phyloP scores from a whole-genome alignment of 345 rosid genomes.

The Aethionema arabicum region DNA sequence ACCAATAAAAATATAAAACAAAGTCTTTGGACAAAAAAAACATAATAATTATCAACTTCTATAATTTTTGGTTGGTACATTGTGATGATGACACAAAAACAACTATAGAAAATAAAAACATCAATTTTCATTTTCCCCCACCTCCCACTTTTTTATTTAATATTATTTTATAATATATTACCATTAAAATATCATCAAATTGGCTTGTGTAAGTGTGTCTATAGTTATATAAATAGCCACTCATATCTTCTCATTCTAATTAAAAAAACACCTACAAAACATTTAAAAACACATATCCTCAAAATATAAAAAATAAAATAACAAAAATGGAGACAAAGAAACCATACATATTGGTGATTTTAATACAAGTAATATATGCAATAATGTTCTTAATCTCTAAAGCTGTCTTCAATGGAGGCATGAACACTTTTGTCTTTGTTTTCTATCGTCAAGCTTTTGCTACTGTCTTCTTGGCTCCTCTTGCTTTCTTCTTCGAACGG shows the following conservation, averaged over 20 bases:
- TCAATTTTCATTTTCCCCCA: constrained; percentile 18
- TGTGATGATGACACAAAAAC: constrained; percentile 35
- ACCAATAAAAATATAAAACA: no score
- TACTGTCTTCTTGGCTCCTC: constrained; percentile 66
- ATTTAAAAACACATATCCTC: background rate
- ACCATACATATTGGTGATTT: constrained; percentile 51
- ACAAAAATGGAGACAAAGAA: constrained; percentile 49
- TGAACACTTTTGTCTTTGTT: constrained; percentile 81
- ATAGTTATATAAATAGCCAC: constrained; percentile 27
- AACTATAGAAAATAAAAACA: background rate
- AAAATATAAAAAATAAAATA: constrained; percentile 1
- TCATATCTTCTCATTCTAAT: constrained; percentile 19
- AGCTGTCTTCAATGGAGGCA: constrained; percentile 78
- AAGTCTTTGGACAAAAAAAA: background rate
- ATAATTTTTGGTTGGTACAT: constrained; percentile 18
- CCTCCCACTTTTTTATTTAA: constrained; percentile 15
- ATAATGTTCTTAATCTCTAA: constrained; percentile 93
- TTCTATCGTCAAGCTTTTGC: constrained; percentile 87
- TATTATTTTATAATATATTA: constrained; percentile 5
- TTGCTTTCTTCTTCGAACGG: constrained; percentile 73
- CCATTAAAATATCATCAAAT: background rate
- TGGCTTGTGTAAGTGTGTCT: background rate
- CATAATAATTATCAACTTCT: background rate
- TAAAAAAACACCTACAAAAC: constrained; percentile 10
- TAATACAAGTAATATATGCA: constrained; percentile 71